phyloP scores from a whole-genome alignment of 768 basidiomycete genomes.

The Tricholoma terreum region DNA sequence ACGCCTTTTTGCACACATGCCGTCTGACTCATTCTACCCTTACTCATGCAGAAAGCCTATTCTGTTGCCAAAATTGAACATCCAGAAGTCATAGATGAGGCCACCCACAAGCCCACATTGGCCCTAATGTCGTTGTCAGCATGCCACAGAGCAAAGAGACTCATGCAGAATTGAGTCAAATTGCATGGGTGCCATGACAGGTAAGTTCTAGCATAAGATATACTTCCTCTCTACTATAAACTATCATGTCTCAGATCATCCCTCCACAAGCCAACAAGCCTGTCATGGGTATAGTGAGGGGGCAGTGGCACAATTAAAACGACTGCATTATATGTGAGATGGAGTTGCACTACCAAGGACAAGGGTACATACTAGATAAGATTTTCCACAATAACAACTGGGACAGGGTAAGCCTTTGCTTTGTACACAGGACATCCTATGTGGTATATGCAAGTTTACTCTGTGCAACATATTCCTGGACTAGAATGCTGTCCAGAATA shows the following conservation, averaged over 20 bases:
- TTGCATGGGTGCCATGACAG: constrained; percentile 98
- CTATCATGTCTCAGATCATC: constrained; percentile 65
- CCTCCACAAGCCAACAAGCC: constrained; percentile 99
- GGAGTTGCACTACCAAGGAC: too few relatives aligned
- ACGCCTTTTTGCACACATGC: constrained; percentile 9
- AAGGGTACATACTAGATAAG: too few relatives aligned
- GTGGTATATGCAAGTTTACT: constrained; percentile 96
- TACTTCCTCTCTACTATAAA: neutral
- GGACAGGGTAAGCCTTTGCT: too few relatives aligned
- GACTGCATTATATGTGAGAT: too few relatives aligned
- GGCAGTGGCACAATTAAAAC: too few relatives aligned
- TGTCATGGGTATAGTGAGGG: constrained; percentile 99
- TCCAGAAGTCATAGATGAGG: constrained; percentile 98
- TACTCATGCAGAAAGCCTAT: constrained; percentile 81
- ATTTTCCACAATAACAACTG: too few relatives aligned
- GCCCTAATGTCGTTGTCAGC: constrained; percentile 46
- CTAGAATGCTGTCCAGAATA: constrained; percentile 95
- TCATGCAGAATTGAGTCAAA: constrained; percentile 94
- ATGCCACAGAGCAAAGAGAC: constrained; percentile 99
- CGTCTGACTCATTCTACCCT: constrained; percentile 12
- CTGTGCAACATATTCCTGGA: constrained; percentile 95
- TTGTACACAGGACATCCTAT: constrained; percentile 98
- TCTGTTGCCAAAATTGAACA: constrained; percentile 98
- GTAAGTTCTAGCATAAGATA: constrained; percentile 37
- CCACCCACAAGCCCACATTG: constrained; percentile 82